A percentile compares a stretch with the other conserved stretches of the same genome.
phyloP scores from a whole-genome alignment of 75 land plant species.

The Pinus tabuliformis region DNA sequence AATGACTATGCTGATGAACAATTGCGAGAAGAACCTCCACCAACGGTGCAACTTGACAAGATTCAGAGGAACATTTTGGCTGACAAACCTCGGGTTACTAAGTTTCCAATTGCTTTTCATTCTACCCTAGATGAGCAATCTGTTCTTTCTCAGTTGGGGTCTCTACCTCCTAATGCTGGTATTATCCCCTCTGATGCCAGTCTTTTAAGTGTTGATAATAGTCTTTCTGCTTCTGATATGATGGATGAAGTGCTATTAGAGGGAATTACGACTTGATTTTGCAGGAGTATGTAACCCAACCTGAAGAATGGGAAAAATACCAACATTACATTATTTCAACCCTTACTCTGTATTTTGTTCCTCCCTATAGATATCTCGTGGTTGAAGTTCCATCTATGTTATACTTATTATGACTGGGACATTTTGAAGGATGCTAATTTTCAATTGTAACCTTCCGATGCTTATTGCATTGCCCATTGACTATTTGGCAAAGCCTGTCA shows the following conservation, averaged over 20 bases:
- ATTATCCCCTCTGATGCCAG: background rate
- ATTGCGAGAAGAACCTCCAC: constrained; percentile 85
- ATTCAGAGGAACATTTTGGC: constrained; percentile 88
- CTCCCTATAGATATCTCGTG: background rate
- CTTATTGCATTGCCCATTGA: background rate
- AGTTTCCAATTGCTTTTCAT: constrained; percentile 86
- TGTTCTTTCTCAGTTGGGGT: background rate
- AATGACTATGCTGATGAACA: constrained; percentile 93
- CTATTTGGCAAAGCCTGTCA: background rate
- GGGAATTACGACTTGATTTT: constrained; percentile 1
- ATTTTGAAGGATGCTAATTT: background rate
- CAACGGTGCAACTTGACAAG: constrained; percentile 64
- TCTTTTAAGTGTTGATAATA: constrained; percentile 1
- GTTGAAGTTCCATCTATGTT: background rate
- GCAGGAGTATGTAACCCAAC: background rate
- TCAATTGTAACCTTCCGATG: constrained; percentile 3
- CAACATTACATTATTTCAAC: background rate
- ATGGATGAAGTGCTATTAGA: constrained; percentile 5
- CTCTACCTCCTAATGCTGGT: background rate
- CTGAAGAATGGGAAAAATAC: background rate
- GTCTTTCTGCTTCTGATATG: constrained; percentile 4
- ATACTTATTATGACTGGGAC: background rate
- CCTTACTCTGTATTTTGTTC: background rate
- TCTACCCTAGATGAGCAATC: background rate
- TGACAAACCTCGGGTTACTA: constrained; percentile 96